These are phyloP conservation scores for Rossbeevera mucosa DNA, from an alignment of 768 basidiomycete species.

Conservation along the genomic window DNA sequence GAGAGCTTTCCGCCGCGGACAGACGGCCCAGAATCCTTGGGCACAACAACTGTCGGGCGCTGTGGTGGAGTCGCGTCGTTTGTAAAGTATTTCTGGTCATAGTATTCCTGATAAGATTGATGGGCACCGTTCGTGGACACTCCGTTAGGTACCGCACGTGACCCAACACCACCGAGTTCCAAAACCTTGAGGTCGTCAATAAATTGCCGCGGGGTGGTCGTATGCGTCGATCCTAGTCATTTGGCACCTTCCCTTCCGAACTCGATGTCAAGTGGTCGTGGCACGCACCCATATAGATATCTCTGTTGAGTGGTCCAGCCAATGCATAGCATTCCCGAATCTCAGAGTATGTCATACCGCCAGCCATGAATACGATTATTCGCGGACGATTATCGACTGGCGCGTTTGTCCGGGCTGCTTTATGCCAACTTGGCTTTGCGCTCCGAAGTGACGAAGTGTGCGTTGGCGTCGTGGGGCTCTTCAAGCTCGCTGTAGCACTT, in stretches of 20 bases:
- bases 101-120: constrained; percentile 66
- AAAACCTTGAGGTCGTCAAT: constrained; percentile 84
- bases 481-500: constrained; percentile 37
- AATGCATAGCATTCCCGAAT: constrained; percentile 84
- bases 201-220: constrained; percentile 77
- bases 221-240: constrained; percentile 79
- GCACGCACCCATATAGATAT: constrained; percentile 80
- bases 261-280: constrained; percentile 34
- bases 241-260: constrained; percentile 26
- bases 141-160: constrained; percentile 66
- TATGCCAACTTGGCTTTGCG: constrained; percentile 86
- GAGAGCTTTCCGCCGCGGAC: constrained; percentile 20
- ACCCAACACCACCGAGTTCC: constrained; percentile 84
- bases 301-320: constrained; percentile 70
- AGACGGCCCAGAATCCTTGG: constrained; percentile 23
- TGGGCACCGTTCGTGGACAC: constrained; percentile 45
- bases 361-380: constrained; percentile 85
- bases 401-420: constrained; percentile 54
- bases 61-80: constrained; percentile 32
- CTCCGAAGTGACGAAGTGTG: constrained; percentile 78
- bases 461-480: constrained; percentile 46
- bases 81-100: constrained; percentile 72
- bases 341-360: constrained; percentile 96
- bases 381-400: constrained; percentile 62
- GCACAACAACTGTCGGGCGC: constrained; percentile 22